Conservation (phyloP, 148 eudicot species). For the Diospyros lotus region DNA sequence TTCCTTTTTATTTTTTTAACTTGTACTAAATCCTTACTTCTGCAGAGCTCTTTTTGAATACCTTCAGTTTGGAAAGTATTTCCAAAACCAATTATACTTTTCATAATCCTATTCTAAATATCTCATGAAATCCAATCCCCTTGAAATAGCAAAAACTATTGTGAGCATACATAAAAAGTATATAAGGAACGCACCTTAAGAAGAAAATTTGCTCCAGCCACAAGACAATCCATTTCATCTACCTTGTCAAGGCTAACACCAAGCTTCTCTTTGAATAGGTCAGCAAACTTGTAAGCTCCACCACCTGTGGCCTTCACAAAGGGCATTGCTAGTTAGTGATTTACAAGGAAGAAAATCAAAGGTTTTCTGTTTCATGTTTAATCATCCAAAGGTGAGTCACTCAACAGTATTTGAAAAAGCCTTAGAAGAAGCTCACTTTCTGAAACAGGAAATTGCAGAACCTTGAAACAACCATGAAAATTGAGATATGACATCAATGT, state of each 20-base stretch:
- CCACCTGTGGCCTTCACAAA: slow-evolving; percentile 92
- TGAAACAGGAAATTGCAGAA: neutral
- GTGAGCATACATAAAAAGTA: neutral
- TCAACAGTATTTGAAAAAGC: neutral
- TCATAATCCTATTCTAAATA: neutral
- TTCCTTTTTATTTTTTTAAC: neutral
- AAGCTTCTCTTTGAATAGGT: slow-evolving; percentile 73
- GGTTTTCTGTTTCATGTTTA: neutral
- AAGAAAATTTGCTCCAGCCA: slow-evolving; percentile 83
- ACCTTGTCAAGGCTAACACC: slow-evolving; percentile 79
- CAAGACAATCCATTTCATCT: slow-evolving; percentile 92
- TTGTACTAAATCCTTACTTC: neutral
- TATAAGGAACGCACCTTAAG: slow-evolving; percentile 58
- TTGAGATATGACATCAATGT: slow-evolving; percentile 6
- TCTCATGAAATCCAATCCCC: neutral
- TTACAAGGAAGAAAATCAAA: neutral
- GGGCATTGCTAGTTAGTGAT: slow-evolving; percentile 19
- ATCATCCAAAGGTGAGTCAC: neutral
- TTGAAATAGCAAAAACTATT: neutral
- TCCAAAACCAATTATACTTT: neutral
- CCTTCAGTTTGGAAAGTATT: neutral
- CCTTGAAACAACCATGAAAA: neutral
- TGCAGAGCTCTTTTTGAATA: neutral
- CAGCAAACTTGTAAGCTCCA: slow-evolving; percentile 83
- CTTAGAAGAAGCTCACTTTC: neutral